phyloP scores from a whole-genome alignment of 1,284 basidiomycete species.

The Leucoagaricus sp. region DNA sequence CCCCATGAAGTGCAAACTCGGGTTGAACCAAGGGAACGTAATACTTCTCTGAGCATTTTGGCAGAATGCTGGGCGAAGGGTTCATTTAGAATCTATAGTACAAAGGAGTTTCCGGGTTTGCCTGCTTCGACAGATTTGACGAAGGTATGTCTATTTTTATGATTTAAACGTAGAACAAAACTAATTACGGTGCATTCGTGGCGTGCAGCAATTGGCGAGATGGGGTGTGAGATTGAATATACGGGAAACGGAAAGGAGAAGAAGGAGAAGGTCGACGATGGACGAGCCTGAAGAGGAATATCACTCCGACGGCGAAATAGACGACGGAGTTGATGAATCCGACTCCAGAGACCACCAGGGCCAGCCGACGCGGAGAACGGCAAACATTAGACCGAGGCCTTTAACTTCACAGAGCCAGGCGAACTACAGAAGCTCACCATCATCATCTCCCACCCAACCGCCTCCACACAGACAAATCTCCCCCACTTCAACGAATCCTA shows the following conservation, averaged over 20 bases:
- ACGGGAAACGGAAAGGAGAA: conserved; percentile 66
- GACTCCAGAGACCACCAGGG: not conserved
- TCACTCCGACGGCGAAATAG: not conserved
- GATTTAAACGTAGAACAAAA: not conserved
- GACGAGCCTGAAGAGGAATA: conserved; percentile 14
- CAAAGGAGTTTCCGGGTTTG: conserved; percentile 78
- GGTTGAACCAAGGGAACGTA: conserved; percentile 2
- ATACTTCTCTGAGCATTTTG: conserved; percentile 48
- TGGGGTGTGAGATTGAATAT: conserved; percentile 74
- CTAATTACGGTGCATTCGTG: conserved; percentile 6
- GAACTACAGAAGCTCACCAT: not conserved
- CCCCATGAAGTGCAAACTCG: conserved; percentile 8
- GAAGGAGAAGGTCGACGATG: conserved; percentile 46
- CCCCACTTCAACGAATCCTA: not conserved
- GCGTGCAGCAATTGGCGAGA: conserved; percentile 56
- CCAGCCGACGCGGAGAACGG: not conserved
- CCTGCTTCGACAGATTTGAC: conserved; percentile 73
- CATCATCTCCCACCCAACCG: not conserved
- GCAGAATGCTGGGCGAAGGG: conserved; percentile 69
- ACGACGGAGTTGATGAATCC: not conserved
- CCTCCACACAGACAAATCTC: not conserved
- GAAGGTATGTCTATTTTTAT: conserved; percentile 46
- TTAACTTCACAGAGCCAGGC: not conserved
- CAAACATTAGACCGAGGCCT: not conserved
- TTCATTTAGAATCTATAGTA: conserved; percentile 71